Evolutionary conservation across 2,329 filamentous ascomycete genomes (phyloP), one percentile per base, ranked within the genome.

Genomic region (Fusarium anthophilum): DNA sequence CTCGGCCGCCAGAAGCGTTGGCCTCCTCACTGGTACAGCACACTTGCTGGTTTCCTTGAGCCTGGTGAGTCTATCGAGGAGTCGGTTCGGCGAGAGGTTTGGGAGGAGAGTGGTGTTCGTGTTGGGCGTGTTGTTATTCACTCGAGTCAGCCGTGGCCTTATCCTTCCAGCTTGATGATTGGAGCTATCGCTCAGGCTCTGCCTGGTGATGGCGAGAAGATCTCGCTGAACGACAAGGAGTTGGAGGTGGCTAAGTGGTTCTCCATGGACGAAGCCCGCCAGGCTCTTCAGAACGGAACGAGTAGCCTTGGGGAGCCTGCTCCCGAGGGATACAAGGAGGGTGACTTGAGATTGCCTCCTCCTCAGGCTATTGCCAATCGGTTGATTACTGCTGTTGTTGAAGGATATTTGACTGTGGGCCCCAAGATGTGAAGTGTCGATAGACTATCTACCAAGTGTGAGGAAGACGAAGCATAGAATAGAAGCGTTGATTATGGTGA

Each of bases 181-280:
- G 94, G 88, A 8, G 95, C 95, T 3, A 91, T 99, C 76, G 96
- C 92, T 0, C 95, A 98, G 85, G 94, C 95, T 5, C 85, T 93
- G 26, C 93, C 94, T 0, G 81, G 78, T 26, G 83, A 84, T 3
- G 94, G 94, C 32, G 96, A 99, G 87, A 88, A 83, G 38, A 95
- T 99, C 58, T 89, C 91, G 78, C 84, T 99, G 8, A 93, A 98
- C 81, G 96, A 99, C 81, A 94, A 94, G 0, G 96, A 99, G 85
- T 83, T 99, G 71, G 94, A 98, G 80, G 90, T 93, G 82, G 96
- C 96, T 7, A 92, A 91, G 81, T 99, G 96, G 96, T 96, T 96
- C 78, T 84, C 89, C 2, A 84, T 97, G 39, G 94, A 94, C 3
- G 95, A 98, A 83, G 90, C 98, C 6, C 86, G 91, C 78, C 89